Conservation (phyloP, 2,329 filamentous ascomycete genomes). For the Ceratocystis cubensis region DNA sequence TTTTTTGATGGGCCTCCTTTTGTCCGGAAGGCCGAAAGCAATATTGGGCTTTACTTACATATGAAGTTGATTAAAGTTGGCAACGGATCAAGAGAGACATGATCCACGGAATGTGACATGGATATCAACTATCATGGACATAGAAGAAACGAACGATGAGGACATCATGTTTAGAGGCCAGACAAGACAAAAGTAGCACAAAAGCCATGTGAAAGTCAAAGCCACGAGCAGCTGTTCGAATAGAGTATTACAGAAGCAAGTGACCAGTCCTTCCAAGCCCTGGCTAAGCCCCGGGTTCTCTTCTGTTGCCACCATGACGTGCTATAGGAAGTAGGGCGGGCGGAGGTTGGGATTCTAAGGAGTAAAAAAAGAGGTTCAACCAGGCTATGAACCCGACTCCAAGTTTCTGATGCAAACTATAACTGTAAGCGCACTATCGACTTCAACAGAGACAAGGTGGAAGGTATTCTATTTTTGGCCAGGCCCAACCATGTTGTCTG, state of each 20-base stretch:
- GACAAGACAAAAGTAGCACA: not conserved
- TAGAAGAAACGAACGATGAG: not conserved
- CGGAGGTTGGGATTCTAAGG: conserved; percentile 2
- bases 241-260: not conserved
- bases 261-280: not conserved
- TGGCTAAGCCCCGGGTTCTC: not conserved
- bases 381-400: not conserved
- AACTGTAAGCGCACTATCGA: not conserved
- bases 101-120: not conserved
- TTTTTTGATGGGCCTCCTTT: conserved; percentile 8
- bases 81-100: not conserved
- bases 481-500: not conserved
- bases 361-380: not conserved
- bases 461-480: not conserved
- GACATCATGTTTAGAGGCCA: not conserved
- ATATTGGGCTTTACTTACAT: not conserved
- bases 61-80: not conserved
- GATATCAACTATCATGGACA: not conserved
- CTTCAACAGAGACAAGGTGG: not conserved
- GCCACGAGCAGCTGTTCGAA: not conserved
- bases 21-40: not conserved
- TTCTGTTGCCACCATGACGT: conserved; percentile 6
- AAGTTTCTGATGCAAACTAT: conserved; percentile 9
- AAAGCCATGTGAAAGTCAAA: not conserved
- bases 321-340: not conserved